Evolutionary conservation across 1,284 basidiomycete species (phyloP).

Genomic region (Malassezia sympodialis): DNA sequence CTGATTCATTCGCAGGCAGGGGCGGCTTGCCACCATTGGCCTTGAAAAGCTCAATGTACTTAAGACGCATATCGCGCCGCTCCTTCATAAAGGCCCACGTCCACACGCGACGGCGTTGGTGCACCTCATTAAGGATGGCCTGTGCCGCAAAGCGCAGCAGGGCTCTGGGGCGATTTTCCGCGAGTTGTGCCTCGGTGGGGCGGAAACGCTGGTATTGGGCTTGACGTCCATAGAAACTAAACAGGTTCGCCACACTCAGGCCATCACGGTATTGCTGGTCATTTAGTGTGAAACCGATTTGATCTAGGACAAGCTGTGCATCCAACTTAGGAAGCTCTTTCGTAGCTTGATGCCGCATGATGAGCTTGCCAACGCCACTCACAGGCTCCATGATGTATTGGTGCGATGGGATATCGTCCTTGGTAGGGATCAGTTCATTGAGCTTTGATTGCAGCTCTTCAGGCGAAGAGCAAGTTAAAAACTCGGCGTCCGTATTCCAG

Average conservation of each 20-base stretch:
- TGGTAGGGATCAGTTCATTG: constrained; percentile 56
- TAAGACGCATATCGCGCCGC: constrained; percentile 70
- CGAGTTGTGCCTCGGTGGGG: constrained; percentile 59
- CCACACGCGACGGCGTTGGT: constrained; percentile 75
- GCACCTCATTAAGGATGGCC: constrained; percentile 76
- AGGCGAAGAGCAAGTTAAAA: constrained; percentile 59
- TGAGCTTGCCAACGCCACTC: constrained; percentile 79
- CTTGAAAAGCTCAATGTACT: constrained; percentile 80
- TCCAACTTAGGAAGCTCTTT: constrained; percentile 69
- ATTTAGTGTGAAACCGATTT: constrained; percentile 85
- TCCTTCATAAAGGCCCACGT: constrained; percentile 84
- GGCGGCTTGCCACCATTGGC: background rate
- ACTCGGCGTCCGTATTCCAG: constrained; percentile 85
- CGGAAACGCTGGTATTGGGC: constrained; percentile 61
- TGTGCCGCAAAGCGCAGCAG: constrained; percentile 69
- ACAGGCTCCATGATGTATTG: constrained; percentile 95
- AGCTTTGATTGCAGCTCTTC: constrained; percentile 68
- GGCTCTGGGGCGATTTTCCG: constrained; percentile 61
- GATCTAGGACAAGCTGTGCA: constrained; percentile 78
- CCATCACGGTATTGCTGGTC: constrained; percentile 90
- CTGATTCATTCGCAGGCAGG: background rate
- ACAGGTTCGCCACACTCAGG: constrained; percentile 89
- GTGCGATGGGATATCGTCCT: constrained; percentile 52
- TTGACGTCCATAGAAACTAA: constrained; percentile 87
- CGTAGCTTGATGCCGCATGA: constrained; percentile 64